Percentiles rank a stretch among this genome's conserved stretches.
Evolutionary conservation across 2,329 filamentous ascomycete species (phyloP).

Genomic region (Cephalotrichum gorgonifer): DNA sequence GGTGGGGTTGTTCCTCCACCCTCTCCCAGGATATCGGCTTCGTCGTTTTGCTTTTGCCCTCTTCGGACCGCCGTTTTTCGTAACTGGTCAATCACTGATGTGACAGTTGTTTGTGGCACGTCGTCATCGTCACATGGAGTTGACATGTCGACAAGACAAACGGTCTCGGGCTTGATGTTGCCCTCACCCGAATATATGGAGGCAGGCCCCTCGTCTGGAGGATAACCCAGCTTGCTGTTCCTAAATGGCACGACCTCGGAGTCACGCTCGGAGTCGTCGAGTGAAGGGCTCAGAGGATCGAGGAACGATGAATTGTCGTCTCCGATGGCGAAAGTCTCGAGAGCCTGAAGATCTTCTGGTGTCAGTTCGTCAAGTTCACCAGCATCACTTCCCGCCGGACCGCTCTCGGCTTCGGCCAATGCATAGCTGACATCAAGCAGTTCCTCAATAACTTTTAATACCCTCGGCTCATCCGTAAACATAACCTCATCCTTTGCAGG

Average conservation of each 20-base stretch:
- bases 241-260: background rate
- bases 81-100: slow-evolving; percentile 1
- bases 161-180: background rate
- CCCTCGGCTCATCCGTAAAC: slow-evolving; percentile 43
- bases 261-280: background rate
- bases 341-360: background rate
- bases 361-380: background rate
- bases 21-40: background rate
- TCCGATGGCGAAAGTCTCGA: background rate
- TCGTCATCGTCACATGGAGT: background rate
- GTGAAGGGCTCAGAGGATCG: background rate
- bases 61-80: background rate
- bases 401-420: background rate
- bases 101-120: background rate
- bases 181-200: too few species aligned
- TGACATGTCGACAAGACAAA: slow-evolving; percentile 1
- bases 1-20: background rate
- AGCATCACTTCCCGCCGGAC: background rate
- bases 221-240: background rate
- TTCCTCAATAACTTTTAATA: slow-evolving; percentile 34
- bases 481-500: slow-evolving; percentile 63
- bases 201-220: background rate
- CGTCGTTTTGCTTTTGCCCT: background rate
- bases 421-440: slow-evolving; percentile 31
- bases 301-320: background rate